Conservation (phyloP, 495 filamentous ascomycete species). For the Daldinia loculata region DNA sequence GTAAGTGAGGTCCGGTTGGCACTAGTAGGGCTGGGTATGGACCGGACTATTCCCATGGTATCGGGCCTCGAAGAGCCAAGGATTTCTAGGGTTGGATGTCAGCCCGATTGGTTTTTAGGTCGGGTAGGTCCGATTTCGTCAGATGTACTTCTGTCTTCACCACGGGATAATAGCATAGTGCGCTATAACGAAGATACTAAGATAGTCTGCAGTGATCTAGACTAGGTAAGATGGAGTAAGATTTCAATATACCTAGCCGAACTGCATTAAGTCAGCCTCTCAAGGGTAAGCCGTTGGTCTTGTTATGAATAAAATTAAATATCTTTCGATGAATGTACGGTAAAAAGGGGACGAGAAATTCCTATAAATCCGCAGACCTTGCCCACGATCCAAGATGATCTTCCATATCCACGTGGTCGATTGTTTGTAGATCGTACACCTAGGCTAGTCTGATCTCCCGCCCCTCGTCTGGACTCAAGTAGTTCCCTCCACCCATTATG, state of each 20-base stretch:
- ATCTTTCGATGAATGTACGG: not conserved
- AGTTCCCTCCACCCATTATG: conserved; percentile 7
- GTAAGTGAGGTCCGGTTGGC: not conserved
- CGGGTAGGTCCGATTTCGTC: not conserved
- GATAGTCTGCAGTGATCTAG: conserved; percentile 5
- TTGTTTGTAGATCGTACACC: not conserved
- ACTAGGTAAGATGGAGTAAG: conserved; percentile 10
- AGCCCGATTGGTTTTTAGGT: conserved; percentile 3
- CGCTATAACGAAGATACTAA: not conserved
- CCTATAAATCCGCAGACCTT: not conserved
- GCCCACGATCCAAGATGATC: not conserved
- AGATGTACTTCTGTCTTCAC: not conserved
- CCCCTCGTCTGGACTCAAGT: not conserved
- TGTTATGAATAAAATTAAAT: not conserved
- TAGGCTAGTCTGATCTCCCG: not conserved
- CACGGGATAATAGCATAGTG: conserved; percentile 1
- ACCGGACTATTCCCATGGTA: conserved; percentile 10
- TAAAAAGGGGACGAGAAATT: not conserved
- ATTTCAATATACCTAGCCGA: not conserved
- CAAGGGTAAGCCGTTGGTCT: not conserved
- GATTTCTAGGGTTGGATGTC: not conserved
- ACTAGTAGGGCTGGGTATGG: conserved; percentile 3
- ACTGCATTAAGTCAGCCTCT: not conserved
- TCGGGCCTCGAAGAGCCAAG: not conserved
- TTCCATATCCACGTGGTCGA: not conserved